Evolutionary conservation across 1,139 yeast genomes (phyloP).

Genomic region (Geotrichum reessii): DNA sequence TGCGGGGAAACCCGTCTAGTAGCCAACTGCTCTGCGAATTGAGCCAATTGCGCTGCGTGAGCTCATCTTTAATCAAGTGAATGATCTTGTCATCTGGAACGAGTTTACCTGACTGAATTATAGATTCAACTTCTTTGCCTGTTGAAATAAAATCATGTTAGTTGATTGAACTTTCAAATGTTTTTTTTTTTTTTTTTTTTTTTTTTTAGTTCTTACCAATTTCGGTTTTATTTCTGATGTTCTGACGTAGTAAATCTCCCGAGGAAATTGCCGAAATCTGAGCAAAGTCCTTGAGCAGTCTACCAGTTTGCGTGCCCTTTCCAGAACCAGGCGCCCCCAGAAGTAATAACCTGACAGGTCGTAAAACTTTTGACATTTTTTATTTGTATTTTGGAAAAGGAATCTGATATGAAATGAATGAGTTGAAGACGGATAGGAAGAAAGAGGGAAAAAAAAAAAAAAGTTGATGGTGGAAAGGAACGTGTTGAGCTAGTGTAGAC

Average conservation of each 20-base stretch:
- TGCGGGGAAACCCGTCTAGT: constrained; percentile 89
- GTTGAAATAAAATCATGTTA: background rate
- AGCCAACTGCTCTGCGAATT: constrained; percentile 54
- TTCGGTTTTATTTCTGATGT: constrained; percentile 51
- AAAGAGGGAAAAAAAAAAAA: background rate
- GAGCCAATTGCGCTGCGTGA: constrained; percentile 46
- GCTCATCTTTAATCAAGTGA: constrained; percentile 48
- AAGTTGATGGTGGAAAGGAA: background rate
- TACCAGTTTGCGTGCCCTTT: constrained; percentile 79
- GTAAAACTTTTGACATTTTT: background rate
- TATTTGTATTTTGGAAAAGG: background rate
- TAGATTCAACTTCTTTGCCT: constrained; percentile 44
- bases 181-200: background rate
- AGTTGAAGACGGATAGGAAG: background rate
- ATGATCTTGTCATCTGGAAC: constrained; percentile 72
- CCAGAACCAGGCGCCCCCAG: constrained; percentile 96
- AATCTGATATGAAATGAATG: too few species aligned
- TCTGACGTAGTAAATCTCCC: constrained; percentile 73
- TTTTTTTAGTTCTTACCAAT: constrained; percentile 43
- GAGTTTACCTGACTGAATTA: constrained; percentile 57
- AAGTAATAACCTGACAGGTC: constrained; percentile 60
- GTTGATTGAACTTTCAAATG: background rate
- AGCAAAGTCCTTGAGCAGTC: constrained; percentile 52
- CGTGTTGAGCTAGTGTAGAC: too few species aligned
- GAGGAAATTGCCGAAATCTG: constrained; percentile 53